Evolutionary conservation across 2,329 filamentous ascomycete species (phyloP).

Genomic region (Alternaria sp.): DNA sequence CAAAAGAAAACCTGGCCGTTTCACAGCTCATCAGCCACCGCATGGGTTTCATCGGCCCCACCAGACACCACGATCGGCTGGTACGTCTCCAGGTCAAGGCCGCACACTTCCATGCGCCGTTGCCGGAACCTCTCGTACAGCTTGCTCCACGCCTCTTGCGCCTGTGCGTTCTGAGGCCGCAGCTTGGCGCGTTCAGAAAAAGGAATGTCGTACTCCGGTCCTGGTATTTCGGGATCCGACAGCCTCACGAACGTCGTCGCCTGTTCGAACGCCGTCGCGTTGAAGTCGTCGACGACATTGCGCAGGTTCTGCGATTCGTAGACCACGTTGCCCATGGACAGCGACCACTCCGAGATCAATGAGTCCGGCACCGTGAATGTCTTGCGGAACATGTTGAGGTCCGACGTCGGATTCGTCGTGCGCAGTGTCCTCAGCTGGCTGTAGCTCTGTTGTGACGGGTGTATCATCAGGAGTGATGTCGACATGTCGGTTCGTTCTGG

Average conservation of each 20-base stretch:
- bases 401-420: constrained; percentile 30
- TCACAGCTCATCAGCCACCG: constrained; percentile 15
- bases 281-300: constrained; percentile 47
- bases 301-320: constrained; percentile 46
- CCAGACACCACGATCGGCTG: constrained; percentile 27
- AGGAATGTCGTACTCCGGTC: constrained; percentile 59
- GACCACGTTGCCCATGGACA: constrained; percentile 48
- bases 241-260: constrained; percentile 56
- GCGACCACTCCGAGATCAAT: constrained; percentile 48
- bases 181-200: constrained; percentile 50
- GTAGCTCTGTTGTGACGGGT: constrained; percentile 43
- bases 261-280: constrained; percentile 52
- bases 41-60: constrained; percentile 5
- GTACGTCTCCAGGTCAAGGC: constrained; percentile 58
- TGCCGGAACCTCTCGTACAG: constrained; percentile 59
- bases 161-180: constrained; percentile 54
- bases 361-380: constrained; percentile 39
- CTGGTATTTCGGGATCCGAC: constrained; percentile 56
- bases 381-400: constrained; percentile 44
- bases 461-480: constrained; percentile 48
- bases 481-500: constrained; percentile 39
- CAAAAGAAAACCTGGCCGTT: constrained; percentile 5
- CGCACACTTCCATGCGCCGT: constrained; percentile 60
- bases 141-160: constrained; percentile 57
- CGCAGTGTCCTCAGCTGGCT: constrained; percentile 40